A percentile compares a stretch with the other conserved stretches of the same genome.
These are phyloP conservation scores for Daldinia vernicosa DNA, from an alignment of 495 filamentous ascomycete genomes.

Conservation along the genomic window DNA sequence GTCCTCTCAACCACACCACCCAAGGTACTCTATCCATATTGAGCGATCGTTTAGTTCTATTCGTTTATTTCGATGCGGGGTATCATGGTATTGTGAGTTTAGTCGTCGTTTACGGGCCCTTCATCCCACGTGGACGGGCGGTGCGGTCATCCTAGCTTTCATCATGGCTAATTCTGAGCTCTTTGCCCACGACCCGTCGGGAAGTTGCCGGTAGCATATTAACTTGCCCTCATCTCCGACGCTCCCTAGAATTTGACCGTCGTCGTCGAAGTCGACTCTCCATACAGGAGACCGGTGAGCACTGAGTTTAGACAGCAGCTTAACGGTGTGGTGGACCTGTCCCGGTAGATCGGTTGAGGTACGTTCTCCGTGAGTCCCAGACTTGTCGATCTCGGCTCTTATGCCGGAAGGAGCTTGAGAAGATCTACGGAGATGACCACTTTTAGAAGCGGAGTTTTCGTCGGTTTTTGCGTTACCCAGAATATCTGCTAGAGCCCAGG, in stretches of 20 bases:
- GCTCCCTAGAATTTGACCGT: constrained; percentile 66
- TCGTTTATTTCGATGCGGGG: not conserved
- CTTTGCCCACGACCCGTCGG: constrained; percentile 63
- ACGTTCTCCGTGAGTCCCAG: constrained; percentile 50
- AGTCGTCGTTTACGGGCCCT: not conserved
- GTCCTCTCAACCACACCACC: not conserved
- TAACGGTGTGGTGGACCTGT: constrained; percentile 57
- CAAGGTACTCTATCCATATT: not conserved
- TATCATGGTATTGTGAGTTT: not conserved
- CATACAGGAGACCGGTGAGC: constrained; percentile 66
- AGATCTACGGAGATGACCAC: constrained; percentile 27
- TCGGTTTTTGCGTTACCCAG: constrained; percentile 28
- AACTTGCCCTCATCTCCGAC: constrained; percentile 70
- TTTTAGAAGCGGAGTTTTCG: constrained; percentile 33
- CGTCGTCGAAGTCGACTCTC: constrained; percentile 68
- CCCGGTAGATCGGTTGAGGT: constrained; percentile 49
- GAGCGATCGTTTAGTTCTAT: not conserved
- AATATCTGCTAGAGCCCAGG: constrained; percentile 48
- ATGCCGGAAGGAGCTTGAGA: constrained; percentile 60
- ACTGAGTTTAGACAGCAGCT: constrained; percentile 62
- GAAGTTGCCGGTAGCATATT: constrained; percentile 63
- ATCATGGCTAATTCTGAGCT: constrained; percentile 64
- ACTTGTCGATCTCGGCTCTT: constrained; percentile 67
- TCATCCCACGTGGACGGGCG: constrained; percentile 29
- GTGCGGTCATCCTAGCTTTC: constrained; percentile 56